phyloP scores from a whole-genome alignment of 495 filamentous ascomycete species.

The Penicillium waksmanii region DNA sequence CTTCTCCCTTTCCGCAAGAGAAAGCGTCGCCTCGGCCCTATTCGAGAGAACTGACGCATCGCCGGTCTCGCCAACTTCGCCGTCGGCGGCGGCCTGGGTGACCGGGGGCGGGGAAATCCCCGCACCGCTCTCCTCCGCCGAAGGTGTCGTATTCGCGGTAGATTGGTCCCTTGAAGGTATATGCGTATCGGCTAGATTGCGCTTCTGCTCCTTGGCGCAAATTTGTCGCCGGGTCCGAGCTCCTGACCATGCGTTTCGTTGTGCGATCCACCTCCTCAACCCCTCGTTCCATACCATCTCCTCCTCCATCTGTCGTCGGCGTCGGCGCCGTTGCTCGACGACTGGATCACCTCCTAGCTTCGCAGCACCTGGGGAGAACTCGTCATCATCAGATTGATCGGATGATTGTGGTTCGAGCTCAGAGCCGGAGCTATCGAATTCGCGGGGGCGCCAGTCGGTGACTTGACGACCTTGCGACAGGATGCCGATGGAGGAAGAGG shows the following conservation, averaged over 20 bases:
- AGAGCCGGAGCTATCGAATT: constrained; percentile 48
- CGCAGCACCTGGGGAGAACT: constrained; percentile 12
- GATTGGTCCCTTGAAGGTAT: constrained; percentile 4
- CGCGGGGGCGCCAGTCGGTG: constrained; percentile 46
- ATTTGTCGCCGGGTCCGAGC: constrained; percentile 53
- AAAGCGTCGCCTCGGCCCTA: constrained; percentile 21
- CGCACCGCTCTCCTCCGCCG: constrained; percentile 16
- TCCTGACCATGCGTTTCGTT: constrained; percentile 87
- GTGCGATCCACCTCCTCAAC: constrained; percentile 69
- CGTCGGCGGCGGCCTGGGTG: constrained; percentile 1
- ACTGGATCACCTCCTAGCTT: constrained; percentile 24
- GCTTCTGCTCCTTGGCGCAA: constrained; percentile 22
- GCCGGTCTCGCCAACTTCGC: not conserved
- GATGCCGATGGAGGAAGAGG: constrained; percentile 17
- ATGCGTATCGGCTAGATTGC: constrained; percentile 7
- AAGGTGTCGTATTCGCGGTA: constrained; percentile 8
- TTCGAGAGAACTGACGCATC: constrained; percentile 11
- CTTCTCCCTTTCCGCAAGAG: constrained; percentile 30
- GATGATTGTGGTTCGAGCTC: constrained; percentile 45
- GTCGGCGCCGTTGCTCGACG: constrained; percentile 58
- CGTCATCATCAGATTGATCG: constrained; percentile 26
- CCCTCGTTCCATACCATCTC: constrained; percentile 87
- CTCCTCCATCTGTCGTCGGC: constrained; percentile 63
- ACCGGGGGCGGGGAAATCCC: constrained; percentile 15
- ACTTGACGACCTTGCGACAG: constrained; percentile 36